Percentiles rank a stretch among this genome's conserved stretches.
Conservation (phyloP, 1,139 yeast species). For the Hansenula anomala region DNA sequence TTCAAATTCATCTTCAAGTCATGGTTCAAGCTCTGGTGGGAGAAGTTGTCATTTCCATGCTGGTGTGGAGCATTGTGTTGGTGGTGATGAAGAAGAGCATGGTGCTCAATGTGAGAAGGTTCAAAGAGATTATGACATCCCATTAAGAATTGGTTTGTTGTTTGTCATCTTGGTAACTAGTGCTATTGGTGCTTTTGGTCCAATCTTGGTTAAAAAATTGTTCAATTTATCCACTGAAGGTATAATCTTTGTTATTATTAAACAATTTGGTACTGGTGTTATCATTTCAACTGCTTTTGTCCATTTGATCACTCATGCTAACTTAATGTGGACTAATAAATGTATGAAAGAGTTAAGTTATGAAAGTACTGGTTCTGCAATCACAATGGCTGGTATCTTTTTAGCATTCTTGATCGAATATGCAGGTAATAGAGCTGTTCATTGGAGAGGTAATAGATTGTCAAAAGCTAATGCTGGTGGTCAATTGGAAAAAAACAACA, state of each 20-base stretch:
- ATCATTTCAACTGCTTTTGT: conserved; percentile 3
- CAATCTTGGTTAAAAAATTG: not conserved
- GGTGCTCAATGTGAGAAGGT: not conserved
- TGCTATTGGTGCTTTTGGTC: conserved; percentile 19
- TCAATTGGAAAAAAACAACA: not conserved
- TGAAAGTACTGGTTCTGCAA: conserved; percentile 1
- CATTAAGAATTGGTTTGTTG: conserved; percentile 2
- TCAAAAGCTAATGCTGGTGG: not conserved
- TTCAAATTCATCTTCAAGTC: not conserved
- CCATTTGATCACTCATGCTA: conserved; percentile 2
- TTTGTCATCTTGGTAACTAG: conserved; percentile 1
- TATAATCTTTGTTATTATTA: conserved; percentile 7
- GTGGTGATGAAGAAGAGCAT: conserved; percentile 1
- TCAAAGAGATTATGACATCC: conserved; percentile 1
- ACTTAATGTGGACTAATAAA: conserved; percentile 1
- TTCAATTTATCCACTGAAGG: conserved; percentile 7
- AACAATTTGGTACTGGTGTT: conserved; percentile 3
- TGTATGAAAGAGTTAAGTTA: not conserved
- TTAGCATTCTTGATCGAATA: conserved; percentile 2
- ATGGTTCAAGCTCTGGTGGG: conserved; percentile 3
- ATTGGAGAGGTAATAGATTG: not conserved
- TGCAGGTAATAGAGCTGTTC: conserved; percentile 1
- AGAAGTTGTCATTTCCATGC: conserved; percentile 18
- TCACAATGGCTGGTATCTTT: conserved; percentile 4
- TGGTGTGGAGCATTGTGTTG: conserved; percentile 4